These are phyloP conservation scores for Psophocarpus tetragonolobus DNA, from an alignment of 306 rosid species.

Conservation along the genomic window DNA sequence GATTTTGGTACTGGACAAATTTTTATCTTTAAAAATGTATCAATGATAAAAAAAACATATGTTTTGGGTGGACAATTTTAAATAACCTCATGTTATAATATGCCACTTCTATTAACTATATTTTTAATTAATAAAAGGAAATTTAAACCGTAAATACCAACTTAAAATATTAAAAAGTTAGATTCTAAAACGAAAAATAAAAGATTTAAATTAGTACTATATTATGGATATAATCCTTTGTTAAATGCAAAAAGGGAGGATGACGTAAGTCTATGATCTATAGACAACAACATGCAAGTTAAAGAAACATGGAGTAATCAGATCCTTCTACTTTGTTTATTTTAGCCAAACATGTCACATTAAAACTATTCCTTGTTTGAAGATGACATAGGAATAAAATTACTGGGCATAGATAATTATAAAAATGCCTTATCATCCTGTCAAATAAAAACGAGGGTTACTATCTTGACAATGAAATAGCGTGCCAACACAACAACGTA, in stretches of 20 bases:
- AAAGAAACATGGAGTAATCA: conserved; percentile 8
- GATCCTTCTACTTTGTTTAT: neutral
- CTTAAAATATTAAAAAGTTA: no score
- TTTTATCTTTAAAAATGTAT: no score
- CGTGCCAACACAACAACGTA: conserved; percentile 4
- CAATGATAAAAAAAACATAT: no score
- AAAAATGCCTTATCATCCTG: neutral
- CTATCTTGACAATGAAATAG: neutral
- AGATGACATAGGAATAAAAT: neutral
- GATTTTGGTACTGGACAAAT: no score
- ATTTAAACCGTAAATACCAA: no score
- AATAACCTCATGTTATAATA: no score
- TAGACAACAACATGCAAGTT: neutral
- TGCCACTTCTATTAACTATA: no score
- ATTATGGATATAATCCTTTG: no score
- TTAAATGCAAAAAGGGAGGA: neutral
- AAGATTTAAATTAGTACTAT: no score
- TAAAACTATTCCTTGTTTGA: neutral
- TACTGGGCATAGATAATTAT: neutral
- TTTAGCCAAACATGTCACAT: neutral
- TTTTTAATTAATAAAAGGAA: no score
- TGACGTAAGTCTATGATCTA: neutral
- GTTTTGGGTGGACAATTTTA: no score
- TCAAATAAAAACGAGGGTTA: neutral
- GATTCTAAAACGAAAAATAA: no score